A percentile compares a stretch with the other conserved stretches of the same genome.
These are phyloP conservation scores for Phytophthora europaea DNA, from an alignment of 352 stramenopile genomes.

Conservation along the genomic window DNA sequence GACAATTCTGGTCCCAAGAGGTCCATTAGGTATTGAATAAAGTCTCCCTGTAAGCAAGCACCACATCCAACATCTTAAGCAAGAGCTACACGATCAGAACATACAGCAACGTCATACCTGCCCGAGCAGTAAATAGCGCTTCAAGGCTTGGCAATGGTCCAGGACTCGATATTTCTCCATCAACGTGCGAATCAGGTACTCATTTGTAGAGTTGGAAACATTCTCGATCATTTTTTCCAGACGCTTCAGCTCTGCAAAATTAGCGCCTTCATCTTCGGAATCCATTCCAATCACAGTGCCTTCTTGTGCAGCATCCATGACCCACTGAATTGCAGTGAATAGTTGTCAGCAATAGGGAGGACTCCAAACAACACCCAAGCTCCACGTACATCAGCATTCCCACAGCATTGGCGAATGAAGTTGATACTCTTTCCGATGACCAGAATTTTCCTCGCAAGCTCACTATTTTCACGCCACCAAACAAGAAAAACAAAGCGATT, in stretches of 20 bases:
- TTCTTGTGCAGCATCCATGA: slow-evolving; percentile 72
- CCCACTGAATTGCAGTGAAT: slow-evolving; percentile 53
- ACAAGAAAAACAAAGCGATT: neutral
- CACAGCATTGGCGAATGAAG: slow-evolving; percentile 97
- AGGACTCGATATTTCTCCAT: slow-evolving; percentile 95
- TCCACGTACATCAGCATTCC: slow-evolving; percentile 85
- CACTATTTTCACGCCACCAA: slow-evolving; percentile 43
- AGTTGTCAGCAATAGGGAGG: neutral
- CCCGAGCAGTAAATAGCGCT: slow-evolving; percentile 98
- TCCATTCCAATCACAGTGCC: slow-evolving; percentile 53
- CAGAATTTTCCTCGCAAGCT: slow-evolving; percentile 95
- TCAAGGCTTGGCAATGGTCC: slow-evolving; percentile 96
- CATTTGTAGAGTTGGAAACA: slow-evolving; percentile 86
- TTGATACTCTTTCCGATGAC: slow-evolving; percentile 99
- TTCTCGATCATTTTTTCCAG: slow-evolving; percentile 84
- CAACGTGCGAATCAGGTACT: slow-evolving; percentile 93
- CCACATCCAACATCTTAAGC: neutral
- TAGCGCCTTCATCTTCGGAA: slow-evolving; percentile 63
- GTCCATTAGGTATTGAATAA: slow-evolving; percentile 98
- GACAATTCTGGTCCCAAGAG: slow-evolving; percentile 91
- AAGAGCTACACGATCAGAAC: neutral
- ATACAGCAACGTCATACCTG: slow-evolving; percentile 66
- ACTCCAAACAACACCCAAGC: neutral
- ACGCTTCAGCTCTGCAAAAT: slow-evolving; percentile 77
- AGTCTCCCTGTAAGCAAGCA: slow-evolving; percentile 87